Percentiles rank a stretch among this genome's conserved stretches.
phyloP scores from a whole-genome alignment of 2,329 filamentous ascomycete genomes.

The Exophiala xenobiotica region DNA sequence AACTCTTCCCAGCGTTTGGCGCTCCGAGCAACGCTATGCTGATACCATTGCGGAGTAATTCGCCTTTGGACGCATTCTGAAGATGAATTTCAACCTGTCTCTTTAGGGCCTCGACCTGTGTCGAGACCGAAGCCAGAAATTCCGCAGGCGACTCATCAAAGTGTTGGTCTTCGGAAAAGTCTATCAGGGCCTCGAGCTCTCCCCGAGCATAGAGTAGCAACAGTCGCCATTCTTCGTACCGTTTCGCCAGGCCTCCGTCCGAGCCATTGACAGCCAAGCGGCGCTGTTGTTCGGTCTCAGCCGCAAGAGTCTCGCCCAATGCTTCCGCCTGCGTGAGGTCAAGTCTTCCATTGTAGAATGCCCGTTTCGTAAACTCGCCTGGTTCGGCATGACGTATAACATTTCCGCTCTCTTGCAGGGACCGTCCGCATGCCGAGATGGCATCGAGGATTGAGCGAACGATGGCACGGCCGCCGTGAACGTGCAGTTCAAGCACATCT shows the following conservation, averaged over 20 bases:
- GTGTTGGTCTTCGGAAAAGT: conserved; percentile 96
- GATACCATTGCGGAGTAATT: conserved; percentile 82
- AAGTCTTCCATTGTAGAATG: conserved; percentile 82
- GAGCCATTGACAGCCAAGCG: conserved; percentile 78
- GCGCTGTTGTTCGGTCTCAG: conserved; percentile 88
- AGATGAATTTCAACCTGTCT: conserved; percentile 67
- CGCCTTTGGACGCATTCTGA: conserved; percentile 74
- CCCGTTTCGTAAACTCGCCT: conserved; percentile 90
- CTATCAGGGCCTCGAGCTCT: conserved; percentile 91
- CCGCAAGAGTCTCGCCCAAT: conserved; percentile 59
- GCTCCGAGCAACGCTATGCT: conserved; percentile 82
- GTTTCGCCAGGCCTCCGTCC: conserved; percentile 65
- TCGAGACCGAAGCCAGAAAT: conserved; percentile 67
- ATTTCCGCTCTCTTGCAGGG: background rate
- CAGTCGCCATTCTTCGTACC: conserved; percentile 81
- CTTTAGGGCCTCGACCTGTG: conserved; percentile 62
- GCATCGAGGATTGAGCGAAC: conserved; percentile 81
- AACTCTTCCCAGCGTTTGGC: conserved; percentile 94
- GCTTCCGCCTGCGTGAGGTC: conserved; percentile 80
- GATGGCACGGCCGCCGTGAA: conserved; percentile 89
- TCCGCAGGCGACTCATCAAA: conserved; percentile 82
- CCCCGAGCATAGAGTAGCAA: conserved; percentile 77
- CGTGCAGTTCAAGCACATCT: conserved; percentile 85
- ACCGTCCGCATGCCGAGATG: conserved; percentile 54
- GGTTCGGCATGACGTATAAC: conserved; percentile 83